Percentiles rank a stretch among this genome's conserved stretches.
These are phyloP conservation scores for Beauveria scarabaeidicola DNA, from an alignment of 2,329 filamentous ascomycete genomes.

Conservation along the genomic window DNA sequence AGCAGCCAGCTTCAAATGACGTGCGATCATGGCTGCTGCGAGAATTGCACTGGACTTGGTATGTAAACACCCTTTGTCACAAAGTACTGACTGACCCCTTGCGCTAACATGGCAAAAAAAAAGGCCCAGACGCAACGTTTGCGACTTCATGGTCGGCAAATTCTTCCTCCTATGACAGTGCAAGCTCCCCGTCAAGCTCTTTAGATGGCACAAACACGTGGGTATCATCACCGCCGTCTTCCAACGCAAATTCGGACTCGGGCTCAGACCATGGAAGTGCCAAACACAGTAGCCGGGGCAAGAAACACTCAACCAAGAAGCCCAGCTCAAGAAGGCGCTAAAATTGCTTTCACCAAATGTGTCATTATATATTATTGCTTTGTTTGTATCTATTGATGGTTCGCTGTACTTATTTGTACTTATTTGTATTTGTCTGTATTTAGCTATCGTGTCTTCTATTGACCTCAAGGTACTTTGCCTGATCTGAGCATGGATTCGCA, in stretches of 20 bases:
- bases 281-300: neutral
- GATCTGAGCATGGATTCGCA: neutral
- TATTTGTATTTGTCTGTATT: neutral
- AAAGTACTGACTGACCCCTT: neutral
- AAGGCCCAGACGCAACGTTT: neutral
- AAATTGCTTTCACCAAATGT: no score
- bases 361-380: no score
- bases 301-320: neutral
- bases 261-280: neutral
- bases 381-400: no score
- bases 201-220: neutral
- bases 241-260: neutral
- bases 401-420: neutral
- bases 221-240: neutral
- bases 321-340: neutral
- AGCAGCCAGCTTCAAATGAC: slow-evolving; percentile 1
- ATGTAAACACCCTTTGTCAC: neutral
- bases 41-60: neutral
- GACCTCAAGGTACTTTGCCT: neutral
- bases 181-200: neutral
- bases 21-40: slow-evolving; percentile 9
- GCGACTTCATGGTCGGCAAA: neutral
- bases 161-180: neutral
- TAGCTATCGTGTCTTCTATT: no score
- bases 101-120: neutral